Evolutionary conservation across 345 rosid genomes (phyloP).

Genomic region (Barbarea vulgaris): DNA sequence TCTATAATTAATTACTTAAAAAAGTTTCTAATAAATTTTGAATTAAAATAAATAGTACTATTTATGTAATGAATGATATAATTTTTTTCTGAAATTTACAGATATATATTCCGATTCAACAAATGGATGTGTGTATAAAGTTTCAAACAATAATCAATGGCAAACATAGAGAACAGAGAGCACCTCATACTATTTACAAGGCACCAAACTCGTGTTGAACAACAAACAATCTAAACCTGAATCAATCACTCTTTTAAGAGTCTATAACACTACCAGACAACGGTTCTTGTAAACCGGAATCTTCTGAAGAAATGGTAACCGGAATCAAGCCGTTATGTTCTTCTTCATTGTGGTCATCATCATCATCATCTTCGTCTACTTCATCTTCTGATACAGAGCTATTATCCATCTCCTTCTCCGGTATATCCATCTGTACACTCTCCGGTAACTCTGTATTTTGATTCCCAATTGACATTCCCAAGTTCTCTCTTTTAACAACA

Average conservation of each 20-base stretch:
- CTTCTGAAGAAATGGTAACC: slow-evolving; percentile 14
- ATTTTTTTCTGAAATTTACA: background rate
- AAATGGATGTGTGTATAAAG: background rate
- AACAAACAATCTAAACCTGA: background rate
- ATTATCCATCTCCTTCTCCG: slow-evolving; percentile 66
- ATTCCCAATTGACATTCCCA: slow-evolving; percentile 45
- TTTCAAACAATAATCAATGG: slow-evolving; percentile 23
- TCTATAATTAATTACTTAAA: too few species aligned
- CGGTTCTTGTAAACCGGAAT: slow-evolving; percentile 31
- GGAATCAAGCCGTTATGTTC: slow-evolving; percentile 3
- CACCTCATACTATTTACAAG: slow-evolving; percentile 18
- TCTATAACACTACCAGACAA: slow-evolving; percentile 28
- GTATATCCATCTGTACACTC: slow-evolving; percentile 68
- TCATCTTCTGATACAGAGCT: slow-evolving; percentile 69
- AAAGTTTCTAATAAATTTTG: too few species aligned
- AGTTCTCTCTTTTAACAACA: slow-evolving; percentile 67
- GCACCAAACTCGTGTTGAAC: background rate
- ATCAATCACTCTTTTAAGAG: slow-evolving; percentile 23
- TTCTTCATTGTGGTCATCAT: slow-evolving; percentile 14
- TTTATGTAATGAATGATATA: background rate
- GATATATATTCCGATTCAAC: slow-evolving; percentile 3
- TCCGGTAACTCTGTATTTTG: slow-evolving; percentile 56
- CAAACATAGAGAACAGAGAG: slow-evolving; percentile 8
- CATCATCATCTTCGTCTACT: slow-evolving; percentile 40
- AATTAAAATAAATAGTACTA: too few species aligned